Evolutionary conservation across 1,284 basidiomycete species (phyloP), one percentile per base, ranked within the genome.

Genomic region (Trichosporon faecale): DNA sequence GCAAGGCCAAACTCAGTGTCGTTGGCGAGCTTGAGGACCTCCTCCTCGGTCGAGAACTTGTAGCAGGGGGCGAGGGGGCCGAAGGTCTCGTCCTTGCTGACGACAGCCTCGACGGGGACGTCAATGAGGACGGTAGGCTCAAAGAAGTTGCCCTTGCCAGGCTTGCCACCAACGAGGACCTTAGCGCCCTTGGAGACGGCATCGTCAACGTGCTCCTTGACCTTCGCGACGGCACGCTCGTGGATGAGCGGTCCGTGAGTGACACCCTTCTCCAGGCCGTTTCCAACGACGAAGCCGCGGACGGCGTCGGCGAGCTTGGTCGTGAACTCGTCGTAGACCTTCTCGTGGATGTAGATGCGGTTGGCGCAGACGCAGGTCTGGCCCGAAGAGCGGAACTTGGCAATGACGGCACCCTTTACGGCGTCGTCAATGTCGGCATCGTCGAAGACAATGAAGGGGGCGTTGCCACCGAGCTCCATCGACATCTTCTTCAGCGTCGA

Each of bases 171-270:
- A 37, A 93, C 86, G 31, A 97, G 87, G 46, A 98, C 85, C 81
- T 91, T 90, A 1, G 94, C 95, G 63, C 96, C 96, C 64, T 88
- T 88, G 49, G 86, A 79, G 66, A 95, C 85, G 7, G 94, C 93
- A 76, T 95, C 91, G 46, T 92, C 86, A 70, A 99, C 89, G 83
- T 98, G 96, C 52, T 87, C 84, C 72, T 88, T 85, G 18, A 95
- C 94, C 85, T 98, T 98, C 70, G 90, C 88, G 66, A 94, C 85
- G 0, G 94, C 94, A 29, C 88, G 89, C 18, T 86, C 84, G 82
- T 95, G 93, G 72, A 98, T 95, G 63, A 98, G 86, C 9, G 95
- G 96, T 0, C 95, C 96, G 76, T 96, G 93, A 2, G 93, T 96
- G 49, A 82, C 78, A 64, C 87, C 87, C 64, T 88, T 86, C 68